Evolutionary conservation across 2,329 filamentous ascomycete genomes (phyloP).

Genomic region (Stachybotrys echinatus): DNA sequence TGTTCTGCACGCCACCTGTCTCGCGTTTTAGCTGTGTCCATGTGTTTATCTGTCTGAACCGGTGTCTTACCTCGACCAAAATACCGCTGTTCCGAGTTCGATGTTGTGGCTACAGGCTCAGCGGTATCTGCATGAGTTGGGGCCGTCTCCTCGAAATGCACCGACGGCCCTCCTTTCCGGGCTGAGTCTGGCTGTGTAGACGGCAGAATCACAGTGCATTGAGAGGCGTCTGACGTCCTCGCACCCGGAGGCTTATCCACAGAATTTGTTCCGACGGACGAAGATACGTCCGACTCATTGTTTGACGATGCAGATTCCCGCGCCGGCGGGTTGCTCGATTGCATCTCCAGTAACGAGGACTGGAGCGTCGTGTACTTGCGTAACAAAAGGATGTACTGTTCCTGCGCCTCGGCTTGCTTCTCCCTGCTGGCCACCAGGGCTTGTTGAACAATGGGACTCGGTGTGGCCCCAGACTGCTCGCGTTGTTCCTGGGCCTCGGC

Average conservation of each 20-base stretch:
- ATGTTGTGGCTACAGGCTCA: constrained; percentile 17
- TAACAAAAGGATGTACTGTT: constrained; percentile 42
- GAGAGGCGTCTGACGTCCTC: not conserved
- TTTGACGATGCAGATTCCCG: not conserved
- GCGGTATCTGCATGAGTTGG: constrained; percentile 20
- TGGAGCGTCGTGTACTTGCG: constrained; percentile 49
- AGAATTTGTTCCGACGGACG: not conserved
- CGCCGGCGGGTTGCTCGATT: constrained; percentile 18
- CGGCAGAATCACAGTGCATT: not conserved
- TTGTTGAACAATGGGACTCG: constrained; percentile 35
- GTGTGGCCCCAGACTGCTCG: constrained; percentile 15
- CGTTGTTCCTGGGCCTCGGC: constrained; percentile 28
- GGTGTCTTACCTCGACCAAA: constrained; percentile 38
- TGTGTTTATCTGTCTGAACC: too few species aligned
- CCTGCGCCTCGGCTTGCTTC: constrained; percentile 49
- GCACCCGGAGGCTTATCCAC: not conserved
- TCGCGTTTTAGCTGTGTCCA: constrained; percentile 13
- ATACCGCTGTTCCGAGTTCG: constrained; percentile 35
- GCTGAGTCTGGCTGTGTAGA: not conserved
- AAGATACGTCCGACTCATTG: not conserved
- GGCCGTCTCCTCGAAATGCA: not conserved
- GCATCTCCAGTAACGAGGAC: constrained; percentile 42
- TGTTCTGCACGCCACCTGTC: constrained; percentile 43
- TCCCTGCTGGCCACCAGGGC: constrained; percentile 45
- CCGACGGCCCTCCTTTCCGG: not conserved